Conservation (phyloP, 495 filamentous ascomycete species). For the Chaetomidium leptoderma region DNA sequence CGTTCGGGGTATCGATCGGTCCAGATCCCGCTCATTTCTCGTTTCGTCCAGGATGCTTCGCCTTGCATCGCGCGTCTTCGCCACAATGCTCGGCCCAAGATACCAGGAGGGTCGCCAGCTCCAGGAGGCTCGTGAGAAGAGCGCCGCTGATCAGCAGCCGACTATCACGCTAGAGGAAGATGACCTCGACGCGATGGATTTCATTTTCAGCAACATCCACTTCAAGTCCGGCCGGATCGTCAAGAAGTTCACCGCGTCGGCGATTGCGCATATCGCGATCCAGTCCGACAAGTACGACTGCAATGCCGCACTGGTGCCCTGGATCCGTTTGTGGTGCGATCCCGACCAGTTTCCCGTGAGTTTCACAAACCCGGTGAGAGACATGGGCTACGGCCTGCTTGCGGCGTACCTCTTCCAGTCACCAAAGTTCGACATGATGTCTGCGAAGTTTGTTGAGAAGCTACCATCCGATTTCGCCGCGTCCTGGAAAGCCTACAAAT, state of each 20-base stretch:
- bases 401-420: slow-evolving; percentile 9
- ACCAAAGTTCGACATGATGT: not conserved
- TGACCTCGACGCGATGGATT: slow-evolving; percentile 3
- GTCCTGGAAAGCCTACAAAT: not conserved
- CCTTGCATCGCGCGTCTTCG: not conserved
- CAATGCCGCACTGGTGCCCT: not conserved
- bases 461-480: not conserved
- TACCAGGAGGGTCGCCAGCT: not conserved
- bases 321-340: slow-evolving; percentile 7
- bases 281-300: slow-evolving; percentile 11
- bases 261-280: not conserved
- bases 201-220: slow-evolving; percentile 4
- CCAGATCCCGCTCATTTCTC: not conserved
- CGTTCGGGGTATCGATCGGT: not conserved
- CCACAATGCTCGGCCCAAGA: not conserved
- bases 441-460: not conserved
- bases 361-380: not conserved
- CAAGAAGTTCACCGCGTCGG: not conserved
- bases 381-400: slow-evolving; percentile 4
- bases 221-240: not conserved
- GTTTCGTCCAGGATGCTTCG: not conserved
- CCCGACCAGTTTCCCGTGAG: not conserved
- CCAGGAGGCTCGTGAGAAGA: not conserved
- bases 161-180: not conserved
- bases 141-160: not conserved